Base-by-base conservation (phyloP, 2,329 filamentous ascomycete genomes). In the Aspergillus sergii region DNA sequence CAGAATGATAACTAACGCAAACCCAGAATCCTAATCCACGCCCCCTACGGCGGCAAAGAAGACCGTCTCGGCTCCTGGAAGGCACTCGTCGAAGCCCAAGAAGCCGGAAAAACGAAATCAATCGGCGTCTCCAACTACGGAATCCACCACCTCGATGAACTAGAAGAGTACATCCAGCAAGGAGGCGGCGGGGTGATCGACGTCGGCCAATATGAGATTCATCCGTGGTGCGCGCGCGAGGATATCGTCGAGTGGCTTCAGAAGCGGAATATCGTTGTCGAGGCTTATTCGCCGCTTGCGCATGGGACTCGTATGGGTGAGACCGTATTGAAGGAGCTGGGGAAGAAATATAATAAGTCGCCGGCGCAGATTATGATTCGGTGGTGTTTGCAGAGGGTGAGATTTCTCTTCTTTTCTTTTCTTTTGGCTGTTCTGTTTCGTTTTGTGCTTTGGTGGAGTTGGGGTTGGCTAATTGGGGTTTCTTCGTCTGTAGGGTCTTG, bases 81-180 rank as follows among this genome's bases (percentile, higher is more conserved):
- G 68, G 92, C 92, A 0, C 80, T 95, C 0, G 89, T 92, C 69
- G 91, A 94, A 79, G 91, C 91, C 0, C 87, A 94, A 34, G 77
- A 85, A 5, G 89, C 87, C 1, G 91, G 91, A 0, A 88, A 93
- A 78, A 81, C 93, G 34, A 88, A 79, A 72, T 88, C 85, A 66
- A 91, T 87, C 28, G 92, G 92, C 0, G 90, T 95, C 1, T 91
- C 88, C 72, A 95, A 95, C 76, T 95, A 86, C 72, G 92, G 91
- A 0, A 85, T 91, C 46, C 86, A 87, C 66, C 91, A 94, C 80
- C 83, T 93, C 57, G 84, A 91, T 66, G 90, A 93, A 73, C 80
- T 93, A 56, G 74, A 77, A 39, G 68, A 66, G 48, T 75, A 76
- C 32, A 84, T 92, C 71, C 82, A 83, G 2, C 84, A 84, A 0